Conservation (phyloP, 768 basidiomycete genomes). For the Russula earlei region DNA sequence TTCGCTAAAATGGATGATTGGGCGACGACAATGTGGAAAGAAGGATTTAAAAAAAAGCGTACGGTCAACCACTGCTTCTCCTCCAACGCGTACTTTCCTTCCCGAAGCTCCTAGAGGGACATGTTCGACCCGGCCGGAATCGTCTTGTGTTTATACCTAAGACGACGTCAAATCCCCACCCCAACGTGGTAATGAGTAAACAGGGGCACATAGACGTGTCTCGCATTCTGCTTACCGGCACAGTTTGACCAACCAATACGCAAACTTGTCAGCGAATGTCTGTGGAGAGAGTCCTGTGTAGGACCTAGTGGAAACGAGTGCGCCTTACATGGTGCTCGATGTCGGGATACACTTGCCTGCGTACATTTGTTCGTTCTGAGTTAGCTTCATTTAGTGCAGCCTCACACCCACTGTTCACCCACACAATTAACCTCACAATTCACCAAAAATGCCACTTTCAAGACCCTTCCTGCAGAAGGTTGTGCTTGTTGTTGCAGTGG, state of each 20-base stretch:
- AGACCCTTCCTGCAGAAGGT: too few relatives aligned
- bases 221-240: constrained; percentile 32
- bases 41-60: constrained; percentile 22
- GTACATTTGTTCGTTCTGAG: too few relatives aligned
- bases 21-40: neutral
- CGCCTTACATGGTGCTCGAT: too few relatives aligned
- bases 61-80: constrained; percentile 72
- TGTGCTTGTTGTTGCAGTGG: too few relatives aligned
- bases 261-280: constrained; percentile 66
- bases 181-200: constrained; percentile 26
- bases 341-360: too few relatives aligned
- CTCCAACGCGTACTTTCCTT: constrained; percentile 63
- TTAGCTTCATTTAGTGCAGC: too few relatives aligned
- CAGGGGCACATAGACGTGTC: neutral
- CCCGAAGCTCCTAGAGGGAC: constrained; percentile 62
- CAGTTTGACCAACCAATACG: constrained; percentile 50
- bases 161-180: constrained; percentile 69
- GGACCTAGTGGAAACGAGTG: too few relatives aligned
- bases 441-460: too few relatives aligned
- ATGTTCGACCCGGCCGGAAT: constrained; percentile 54
- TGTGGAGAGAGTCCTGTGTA: constrained; percentile 57
- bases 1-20: constrained; percentile 34
- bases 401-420: too few relatives aligned
- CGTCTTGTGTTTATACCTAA: constrained; percentile 76
- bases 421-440: too few relatives aligned